Evolutionary conservation across 768 basidiomycete genomes (phyloP), one percentile per base, ranked within the genome.

Genomic region (Lentinula detonsa): DNA sequence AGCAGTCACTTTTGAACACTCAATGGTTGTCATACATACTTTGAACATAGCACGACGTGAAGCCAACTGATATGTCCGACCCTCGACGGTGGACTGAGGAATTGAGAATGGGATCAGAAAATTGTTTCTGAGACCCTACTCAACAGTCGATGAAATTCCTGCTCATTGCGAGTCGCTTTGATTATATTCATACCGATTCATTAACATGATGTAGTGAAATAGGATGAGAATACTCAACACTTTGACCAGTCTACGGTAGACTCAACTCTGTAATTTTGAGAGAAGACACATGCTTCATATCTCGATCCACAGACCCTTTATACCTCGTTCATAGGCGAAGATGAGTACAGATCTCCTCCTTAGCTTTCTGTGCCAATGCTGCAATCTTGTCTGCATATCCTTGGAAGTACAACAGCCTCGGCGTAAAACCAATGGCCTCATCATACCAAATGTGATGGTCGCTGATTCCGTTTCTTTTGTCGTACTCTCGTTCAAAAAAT

Each of bases 111-210:
- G 72, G 85, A 87, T 57, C 80, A 86, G 57, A 79, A 82, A 40
- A 79, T 86, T 21, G 84, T 93, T 5, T 81, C 84, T 8, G 87
- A 90, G 60, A 76, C 87, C 2, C 82, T 84, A 1, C 73, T 93
- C 68, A 90, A 92, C 65, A 78, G 79, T 88, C 51, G 85, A 89
- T 59, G 76, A 81, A 3, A 77, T 93, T 3, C 91, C 91, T 1
- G 74, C 77, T 45, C 85, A 86, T 67, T 67, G 78, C 77, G n/a
- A 16, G 66, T 65, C 21, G 5, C n/a, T 15, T 49, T 11, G 37
- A 39, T 39, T 8, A 2, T 39, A 13, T n/a, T 15, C 77, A 78
- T 77, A 7, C 4, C 5, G 28, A 7, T n/a, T 43, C 10, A 34
- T 13, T 42, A 15, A 57, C 7, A 59, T 28, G 2, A 7, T 33